Conservation (phyloP, 352 stramenopile species). For the Phytophthora multivora region DNA sequence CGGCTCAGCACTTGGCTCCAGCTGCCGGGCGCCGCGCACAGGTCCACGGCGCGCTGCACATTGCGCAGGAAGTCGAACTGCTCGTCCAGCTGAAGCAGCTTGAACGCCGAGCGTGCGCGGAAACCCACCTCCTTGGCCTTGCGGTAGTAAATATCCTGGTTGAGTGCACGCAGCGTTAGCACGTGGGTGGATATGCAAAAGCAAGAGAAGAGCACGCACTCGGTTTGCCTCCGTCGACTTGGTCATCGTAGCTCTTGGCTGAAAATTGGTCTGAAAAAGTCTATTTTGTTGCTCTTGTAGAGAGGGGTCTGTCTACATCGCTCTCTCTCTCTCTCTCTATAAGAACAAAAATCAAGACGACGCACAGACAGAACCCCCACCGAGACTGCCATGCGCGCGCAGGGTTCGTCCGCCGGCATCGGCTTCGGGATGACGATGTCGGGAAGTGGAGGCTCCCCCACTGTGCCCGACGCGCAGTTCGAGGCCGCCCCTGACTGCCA, state of each 20-base stretch:
- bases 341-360: conserved; percentile 21
- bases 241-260: conserved; percentile 38
- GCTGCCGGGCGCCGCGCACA: conserved; percentile 98
- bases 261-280: background rate
- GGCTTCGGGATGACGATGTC: conserved; percentile 32
- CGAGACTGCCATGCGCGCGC: conserved; percentile 26
- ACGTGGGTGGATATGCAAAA: background rate
- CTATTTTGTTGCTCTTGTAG: conserved; percentile 10
- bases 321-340: conserved; percentile 8
- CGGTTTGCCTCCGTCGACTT: conserved; percentile 68
- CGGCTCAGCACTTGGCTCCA: conserved; percentile 98
- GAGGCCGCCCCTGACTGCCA: conserved; percentile 70
- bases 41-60: conserved; percentile 95
- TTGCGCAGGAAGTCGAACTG: conserved; percentile 95
- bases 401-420: conserved; percentile 20
- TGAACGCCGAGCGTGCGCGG: conserved; percentile 97
- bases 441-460: conserved; percentile 15
- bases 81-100: conserved; percentile 99
- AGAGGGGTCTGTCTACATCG: background rate
- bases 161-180: conserved; percentile 2
- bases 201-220: conserved; percentile 29
- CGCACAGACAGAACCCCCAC: conserved; percentile 3
- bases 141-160: conserved; percentile 91
- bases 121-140: conserved; percentile 96
- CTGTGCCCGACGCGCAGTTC: conserved; percentile 52